Evolutionary conservation across 2,329 filamentous ascomycete species (phyloP), one percentile per base, ranked within the genome.

Genomic region (Aspergillus piperis): DNA sequence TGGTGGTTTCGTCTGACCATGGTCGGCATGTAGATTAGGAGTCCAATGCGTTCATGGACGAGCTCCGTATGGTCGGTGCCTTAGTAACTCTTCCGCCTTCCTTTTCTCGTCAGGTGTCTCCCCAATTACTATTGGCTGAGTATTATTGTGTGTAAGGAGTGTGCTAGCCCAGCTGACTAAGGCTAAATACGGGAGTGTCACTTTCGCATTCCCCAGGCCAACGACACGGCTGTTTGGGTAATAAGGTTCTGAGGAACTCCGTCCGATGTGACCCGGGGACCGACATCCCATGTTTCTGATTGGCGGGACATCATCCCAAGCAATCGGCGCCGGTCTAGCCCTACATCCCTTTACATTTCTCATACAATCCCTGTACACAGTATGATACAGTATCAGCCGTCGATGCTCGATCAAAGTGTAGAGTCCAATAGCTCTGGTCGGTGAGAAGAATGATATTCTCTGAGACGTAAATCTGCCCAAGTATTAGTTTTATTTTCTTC

Each of bases 241-340:
- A 60, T 58, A 57, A 59, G 52, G 44, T 62, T 60, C 59, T 59
- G 54, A 54, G 41, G 60, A 60, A 58, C 54, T 53, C 60, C 60
- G 60, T 60, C 57, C 58, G 60, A 54, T 47, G 53, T 50, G 53
- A 48, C 25, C 49, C 39, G 53, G 38, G 17, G 32, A 15, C 10
- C n/a, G n/a, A 39, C 36, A 39, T 60, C 30, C 44, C 25, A 15
- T 23, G 2, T 3, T 25, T 32, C n/a, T 62, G 53, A 62, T 64
- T 62, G 62, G 62, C 56, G 60, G 62, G 36, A 15, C 5, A 8
- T 1, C 3, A 8, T 41, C 38, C 59, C 62, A 55, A 47, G 51
- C 52, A 61, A 63, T 62, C 44, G 39, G 42, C 15, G 30, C 13
- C 23, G 47, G 48, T 55, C n/a, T 27, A 42, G 44, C 55, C n/a